A percentile compares a stretch with the other conserved stretches of the same genome.
Evolutionary conservation across 78 protist species (phyloP).

Genomic region (Bigelowiella natans): DNA sequence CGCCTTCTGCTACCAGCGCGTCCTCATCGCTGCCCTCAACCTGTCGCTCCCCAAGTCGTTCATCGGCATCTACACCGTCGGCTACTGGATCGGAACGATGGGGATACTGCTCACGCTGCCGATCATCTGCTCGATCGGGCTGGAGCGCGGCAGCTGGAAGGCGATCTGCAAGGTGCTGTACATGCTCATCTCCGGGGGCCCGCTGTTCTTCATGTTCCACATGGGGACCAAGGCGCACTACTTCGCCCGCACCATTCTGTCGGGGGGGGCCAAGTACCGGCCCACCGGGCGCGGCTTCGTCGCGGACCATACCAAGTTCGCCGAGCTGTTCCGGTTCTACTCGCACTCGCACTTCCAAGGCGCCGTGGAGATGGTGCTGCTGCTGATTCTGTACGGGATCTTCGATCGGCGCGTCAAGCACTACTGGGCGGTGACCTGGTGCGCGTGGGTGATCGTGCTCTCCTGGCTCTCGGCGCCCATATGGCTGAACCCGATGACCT

Average conservation of each 20-base stretch:
- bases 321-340: constrained; percentile 14
- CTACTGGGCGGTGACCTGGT: constrained; percentile 2
- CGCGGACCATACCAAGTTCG: constrained; percentile 16
- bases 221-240: constrained; percentile 26
- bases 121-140: constrained; percentile 2
- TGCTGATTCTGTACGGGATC: background rate
- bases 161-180: background rate
- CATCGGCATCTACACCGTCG: background rate
- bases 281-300: constrained; percentile 35
- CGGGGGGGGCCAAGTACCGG: constrained; percentile 17
- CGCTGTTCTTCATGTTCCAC: constrained; percentile 28
- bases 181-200: background rate
- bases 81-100: background rate
- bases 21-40: background rate
- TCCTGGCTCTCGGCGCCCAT: constrained; percentile 19
- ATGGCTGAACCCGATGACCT: constrained; percentile 24
- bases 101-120: background rate
- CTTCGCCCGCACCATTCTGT: background rate
- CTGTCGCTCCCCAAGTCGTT: background rate
- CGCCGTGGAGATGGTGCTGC: constrained; percentile 7
- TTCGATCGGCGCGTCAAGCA: background rate
- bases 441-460: background rate
- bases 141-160: background rate
- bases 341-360: constrained; percentile 8
- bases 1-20: background rate